Evolutionary conservation across 2,329 filamentous ascomycete genomes (phyloP).

Genomic region (Lachnellula arida): DNA sequence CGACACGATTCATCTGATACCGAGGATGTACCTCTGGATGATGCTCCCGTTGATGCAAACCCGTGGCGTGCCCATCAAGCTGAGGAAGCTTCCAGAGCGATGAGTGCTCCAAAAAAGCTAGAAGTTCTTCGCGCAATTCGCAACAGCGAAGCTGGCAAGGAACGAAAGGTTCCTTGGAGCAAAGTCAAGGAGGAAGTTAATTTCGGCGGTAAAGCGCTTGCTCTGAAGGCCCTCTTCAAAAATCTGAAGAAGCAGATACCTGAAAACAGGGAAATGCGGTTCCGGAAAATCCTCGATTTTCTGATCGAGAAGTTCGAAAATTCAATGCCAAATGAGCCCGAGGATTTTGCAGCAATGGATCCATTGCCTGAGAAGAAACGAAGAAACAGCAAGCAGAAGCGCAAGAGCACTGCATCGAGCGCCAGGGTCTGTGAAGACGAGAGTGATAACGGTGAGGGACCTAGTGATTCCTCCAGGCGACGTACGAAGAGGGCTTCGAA

Average conservation of each 20-base stretch:
- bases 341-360: slow-evolving; percentile 4
- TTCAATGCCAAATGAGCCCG: slow-evolving; percentile 21
- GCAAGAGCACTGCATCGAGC: background rate
- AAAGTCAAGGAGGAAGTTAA: slow-evolving; percentile 40
- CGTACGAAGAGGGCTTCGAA: background rate
- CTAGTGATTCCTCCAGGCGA: background rate
- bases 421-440: background rate
- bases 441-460: background rate
- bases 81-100: slow-evolving; percentile 38
- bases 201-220: slow-evolving; percentile 32
- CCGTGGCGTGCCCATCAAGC: slow-evolving; percentile 42
- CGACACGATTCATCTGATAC: slow-evolving; percentile 19
- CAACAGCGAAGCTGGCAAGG: slow-evolving; percentile 36
- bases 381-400: background rate
- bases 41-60: slow-evolving; percentile 26
- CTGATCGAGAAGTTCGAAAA: slow-evolving; percentile 26
- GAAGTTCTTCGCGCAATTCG: slow-evolving; percentile 41
- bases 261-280: slow-evolving; percentile 25
- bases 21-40: slow-evolving; percentile 12
- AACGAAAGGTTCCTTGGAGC: slow-evolving; percentile 48
- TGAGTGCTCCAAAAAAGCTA: slow-evolving; percentile 43
- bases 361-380: background rate
- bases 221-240: slow-evolving; percentile 26
- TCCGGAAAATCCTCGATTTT: slow-evolving; percentile 25
- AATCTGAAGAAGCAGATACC: slow-evolving; percentile 25